Base-by-base conservation (phyloP, 73 alveolate genomes). In the Paramecium primaurelia region DNA sequence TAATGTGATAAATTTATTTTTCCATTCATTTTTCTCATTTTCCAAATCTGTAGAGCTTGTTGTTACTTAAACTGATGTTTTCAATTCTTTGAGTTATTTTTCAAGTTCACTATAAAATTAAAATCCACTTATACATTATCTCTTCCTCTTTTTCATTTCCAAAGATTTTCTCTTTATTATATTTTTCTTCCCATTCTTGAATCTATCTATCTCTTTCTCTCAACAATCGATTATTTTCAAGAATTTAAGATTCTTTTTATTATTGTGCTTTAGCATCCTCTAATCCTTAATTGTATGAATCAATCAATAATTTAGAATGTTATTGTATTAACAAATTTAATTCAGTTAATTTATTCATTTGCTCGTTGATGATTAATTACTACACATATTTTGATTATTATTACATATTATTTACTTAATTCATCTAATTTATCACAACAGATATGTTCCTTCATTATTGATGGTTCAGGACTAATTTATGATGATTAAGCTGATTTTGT, bases 351-450 rank as follows among this genome's bases (percentile, higher is more conserved):
- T 59, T 59, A 59, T 22, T 59, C 77, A 59, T 59, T 59, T 59
- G 38, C 10, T 59, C 77, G 22, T 59, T 59, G 42, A 59, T 59
- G 25, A 59, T 59, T 59, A 59, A 3, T 59, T 59, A 18, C 77
- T 59, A 59, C 3, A 59, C 59, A 16, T 59, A 59, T 3, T 16
- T 16, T 12, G 6, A 22, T 59, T 26, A 40, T 38, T 25, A 12
- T 59, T 59, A 59, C 77, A 59, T 59, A 59, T 30, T 59, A 59
- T 20, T 30, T 20, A 6, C 77, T 59, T 10, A 59, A 59, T 59
- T 59, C 77, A 59, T 59, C 77, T 59, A 59, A 59, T 59, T 59
- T 59, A 59, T 59, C 44, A 59, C 77, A 59, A 59, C 77, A 59
- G 18, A 59, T 8, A 59, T 59, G 77, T 59, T 59, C 77, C 16